Evolutionary conservation across 1,284 basidiomycete genomes (phyloP), one percentile per base, ranked within the genome.

Genomic region (Agroathelia rolfsii): DNA sequence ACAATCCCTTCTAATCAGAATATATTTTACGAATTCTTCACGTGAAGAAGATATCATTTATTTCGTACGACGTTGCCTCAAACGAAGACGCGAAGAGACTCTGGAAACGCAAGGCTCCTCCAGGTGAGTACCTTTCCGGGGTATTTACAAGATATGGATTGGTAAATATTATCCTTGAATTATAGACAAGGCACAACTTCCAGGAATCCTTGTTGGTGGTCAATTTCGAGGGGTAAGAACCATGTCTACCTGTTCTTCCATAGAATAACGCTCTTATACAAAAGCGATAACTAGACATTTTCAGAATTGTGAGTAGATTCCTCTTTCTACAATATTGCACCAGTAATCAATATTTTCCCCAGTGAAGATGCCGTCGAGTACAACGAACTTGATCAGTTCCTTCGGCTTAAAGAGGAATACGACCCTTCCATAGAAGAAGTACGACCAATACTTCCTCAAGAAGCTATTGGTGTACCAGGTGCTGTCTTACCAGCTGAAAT

Each of bases 361-460:
- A 85, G 81, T 44, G 84, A 87, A 59, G 79, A 83, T 45, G 81
- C 84, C 6, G 82, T 86, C 14, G 83, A 87, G 54, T 73, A 66
- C 46, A 68, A 62, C 40, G 78, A 82, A 43, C 68, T 87, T 14
- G 70, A 75, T 25, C 56, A 46, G 3, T 87, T 83, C 56, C 59
- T 87, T 19, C 69, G 76, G n/a, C 63, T 77, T 14, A 76, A 78
- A 10, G 83, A 87, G 43, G 52, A 53, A 8, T 84, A 73, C 67
- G 59, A 77, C 39, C 60, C 55, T n/a, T 58, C 59, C 3, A 55
- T 69, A 32, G 76, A 81, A 29, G 75, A 72, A 48, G 66, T 66
- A 45, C 60, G 52, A 24, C 65, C 64, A 18, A 56, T 58, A 11
- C 68, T 64, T 23, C 59, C 52, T 14, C 62, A 50, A 1, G 64